Percentiles rank a stretch among this genome's conserved stretches.
phyloP scores from a whole-genome alignment of 495 filamentous ascomycete species.

The Penicillium crystallinum region DNA sequence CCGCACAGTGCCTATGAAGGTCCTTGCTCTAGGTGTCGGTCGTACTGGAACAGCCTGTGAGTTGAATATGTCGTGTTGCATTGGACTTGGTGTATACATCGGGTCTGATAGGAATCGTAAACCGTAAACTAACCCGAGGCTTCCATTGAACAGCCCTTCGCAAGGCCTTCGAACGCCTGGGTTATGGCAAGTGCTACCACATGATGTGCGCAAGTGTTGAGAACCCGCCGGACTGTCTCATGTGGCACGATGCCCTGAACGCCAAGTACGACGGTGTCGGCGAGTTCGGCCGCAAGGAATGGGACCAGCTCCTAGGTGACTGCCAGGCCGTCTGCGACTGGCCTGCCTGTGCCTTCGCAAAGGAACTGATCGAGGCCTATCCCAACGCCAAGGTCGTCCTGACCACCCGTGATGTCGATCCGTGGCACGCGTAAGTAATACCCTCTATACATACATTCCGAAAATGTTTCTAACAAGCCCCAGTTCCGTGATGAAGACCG shows the following conservation, averaged over 20 bases:
- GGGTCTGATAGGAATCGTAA: not conserved
- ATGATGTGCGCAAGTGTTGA: conserved; percentile 61
- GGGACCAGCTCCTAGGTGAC: conserved; percentile 62
- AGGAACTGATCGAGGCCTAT: conserved; percentile 64
- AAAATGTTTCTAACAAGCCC: not conserved
- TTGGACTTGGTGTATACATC: not conserved
- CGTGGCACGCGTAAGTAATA: conserved; percentile 47
- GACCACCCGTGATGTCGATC: conserved; percentile 55
- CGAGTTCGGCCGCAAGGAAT: conserved; percentile 58
- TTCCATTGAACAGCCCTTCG: conserved; percentile 44
- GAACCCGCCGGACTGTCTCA: conserved; percentile 52
- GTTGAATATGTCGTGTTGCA: conserved; percentile 11
- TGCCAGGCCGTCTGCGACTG: conserved; percentile 64
- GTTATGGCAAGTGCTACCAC: conserved; percentile 60
- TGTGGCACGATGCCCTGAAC: conserved; percentile 61
- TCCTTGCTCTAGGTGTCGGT: conserved; percentile 57
- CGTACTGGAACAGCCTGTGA: conserved; percentile 65
- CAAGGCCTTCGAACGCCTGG: conserved; percentile 54
- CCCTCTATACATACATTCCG: not conserved
- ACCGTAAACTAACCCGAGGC: conserved; percentile 7
- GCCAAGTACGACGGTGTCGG: conserved; percentile 60
- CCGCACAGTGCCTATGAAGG: conserved; percentile 61
- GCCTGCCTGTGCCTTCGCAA: conserved; percentile 60
- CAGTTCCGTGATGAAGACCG: conserved; percentile 48
- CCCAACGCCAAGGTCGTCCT: conserved; percentile 66